Percentiles rank a stretch among this genome's conserved stretches.
Evolutionary conservation across 2,329 filamentous ascomycete genomes (phyloP).

Genomic region (Penicillium glabrum): DNA sequence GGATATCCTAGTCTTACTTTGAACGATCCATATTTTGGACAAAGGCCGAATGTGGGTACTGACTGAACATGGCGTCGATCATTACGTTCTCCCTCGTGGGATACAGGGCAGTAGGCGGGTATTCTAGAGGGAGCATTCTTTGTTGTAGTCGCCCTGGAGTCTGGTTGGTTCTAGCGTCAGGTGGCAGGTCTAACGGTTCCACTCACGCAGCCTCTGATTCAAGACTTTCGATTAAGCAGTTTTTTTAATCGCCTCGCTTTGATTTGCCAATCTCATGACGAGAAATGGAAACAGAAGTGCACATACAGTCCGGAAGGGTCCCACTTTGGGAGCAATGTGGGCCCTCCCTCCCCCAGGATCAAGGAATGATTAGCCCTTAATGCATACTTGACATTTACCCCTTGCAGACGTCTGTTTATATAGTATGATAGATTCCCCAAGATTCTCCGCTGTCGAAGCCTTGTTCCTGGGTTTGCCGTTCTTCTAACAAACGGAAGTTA

Average conservation of each 20-base stretch:
- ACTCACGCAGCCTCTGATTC: background rate
- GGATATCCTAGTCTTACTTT: too few relatives aligned
- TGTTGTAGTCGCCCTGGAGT: background rate
- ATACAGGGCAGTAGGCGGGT: background rate
- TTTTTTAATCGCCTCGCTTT: background rate
- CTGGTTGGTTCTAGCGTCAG: background rate
- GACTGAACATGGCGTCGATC: background rate
- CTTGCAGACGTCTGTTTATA: background rate
- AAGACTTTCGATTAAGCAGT: background rate
- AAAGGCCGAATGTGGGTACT: background rate
- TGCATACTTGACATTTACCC: background rate
- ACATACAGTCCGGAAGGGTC: background rate
- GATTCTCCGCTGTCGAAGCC: background rate
- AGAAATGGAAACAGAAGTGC: background rate
- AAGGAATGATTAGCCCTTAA: background rate
- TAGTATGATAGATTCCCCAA: background rate
- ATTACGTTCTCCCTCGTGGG: background rate
- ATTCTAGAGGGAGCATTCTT: background rate
- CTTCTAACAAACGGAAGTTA: background rate
- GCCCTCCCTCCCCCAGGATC: background rate
- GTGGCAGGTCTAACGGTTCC: background rate
- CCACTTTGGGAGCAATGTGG: background rate
- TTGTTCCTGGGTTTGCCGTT: background rate
- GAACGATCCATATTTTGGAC: too few relatives aligned
- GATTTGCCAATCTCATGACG: background rate